Percentiles rank a stretch among this genome's conserved stretches.
phyloP scores from a whole-genome alignment of 345 rosid species.

The Dovyalis caffra region DNA sequence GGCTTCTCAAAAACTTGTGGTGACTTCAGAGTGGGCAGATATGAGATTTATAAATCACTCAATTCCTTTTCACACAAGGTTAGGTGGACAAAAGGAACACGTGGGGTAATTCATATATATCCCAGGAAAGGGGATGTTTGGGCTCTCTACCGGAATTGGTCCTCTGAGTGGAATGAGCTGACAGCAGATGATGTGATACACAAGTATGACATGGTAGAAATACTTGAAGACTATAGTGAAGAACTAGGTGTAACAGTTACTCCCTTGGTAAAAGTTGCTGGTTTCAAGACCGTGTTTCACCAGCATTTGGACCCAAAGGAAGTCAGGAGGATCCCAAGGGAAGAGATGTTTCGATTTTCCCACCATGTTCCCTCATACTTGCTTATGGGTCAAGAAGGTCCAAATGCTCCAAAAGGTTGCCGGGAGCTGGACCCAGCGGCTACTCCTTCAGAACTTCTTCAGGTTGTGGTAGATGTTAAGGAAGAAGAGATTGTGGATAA shows the following conservation, averaged over 20 bases:
- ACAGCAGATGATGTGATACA: conserved; percentile 24
- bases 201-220: conserved; percentile 31
- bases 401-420: conserved; percentile 28
- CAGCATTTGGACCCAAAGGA: conserved; percentile 25
- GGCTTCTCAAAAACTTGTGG: conserved; percentile 27
- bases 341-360: conserved; percentile 29
- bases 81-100: conserved; percentile 17
- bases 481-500: conserved; percentile 35
- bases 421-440: conserved; percentile 33
- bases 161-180: conserved; percentile 28
- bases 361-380: conserved; percentile 26
- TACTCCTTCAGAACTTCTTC: conserved; percentile 25
- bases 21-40: conserved; percentile 22
- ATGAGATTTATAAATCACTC: conserved; percentile 9
- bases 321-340: conserved; percentile 17
- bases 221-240: conserved; percentile 24
- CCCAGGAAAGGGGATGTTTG: conserved; percentile 27
- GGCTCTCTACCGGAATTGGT: conserved; percentile 30
- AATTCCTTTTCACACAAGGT: conserved; percentile 29
- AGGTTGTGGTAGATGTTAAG: conserved; percentile 31
- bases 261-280: conserved; percentile 28
- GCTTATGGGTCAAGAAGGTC: conserved; percentile 29
- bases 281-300: conserved; percentile 28
- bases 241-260: conserved; percentile 17
- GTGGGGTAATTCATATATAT: conserved; percentile 21